phyloP scores from a whole-genome alignment of 768 basidiomycete species.

The Coprinellus micaceus region DNA sequence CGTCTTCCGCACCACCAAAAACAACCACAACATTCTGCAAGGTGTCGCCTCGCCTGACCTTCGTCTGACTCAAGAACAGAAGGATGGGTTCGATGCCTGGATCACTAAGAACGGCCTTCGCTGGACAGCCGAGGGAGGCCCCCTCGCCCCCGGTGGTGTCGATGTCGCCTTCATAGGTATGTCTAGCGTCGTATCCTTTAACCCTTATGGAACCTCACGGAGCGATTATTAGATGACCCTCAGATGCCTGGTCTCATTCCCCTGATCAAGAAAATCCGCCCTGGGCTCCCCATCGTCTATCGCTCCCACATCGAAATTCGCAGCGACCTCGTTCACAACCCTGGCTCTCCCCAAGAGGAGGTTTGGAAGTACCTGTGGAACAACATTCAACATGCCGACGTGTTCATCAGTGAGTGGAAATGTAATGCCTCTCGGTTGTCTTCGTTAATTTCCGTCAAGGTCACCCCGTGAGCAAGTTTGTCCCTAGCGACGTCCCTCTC shows the following conservation, averaged over 20 bases:
- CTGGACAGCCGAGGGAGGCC: constrained; percentile 86
- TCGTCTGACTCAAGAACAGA: constrained; percentile 73
- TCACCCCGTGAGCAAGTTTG: constrained; percentile 93
- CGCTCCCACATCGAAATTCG: constrained; percentile 95
- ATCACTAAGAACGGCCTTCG: constrained; percentile 84
- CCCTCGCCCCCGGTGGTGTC: constrained; percentile 75
- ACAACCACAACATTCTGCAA: constrained; percentile 95
- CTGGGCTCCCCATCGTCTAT: constrained; percentile 86
- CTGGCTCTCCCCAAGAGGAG: constrained; percentile 81
- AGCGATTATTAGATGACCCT: constrained; percentile 59
- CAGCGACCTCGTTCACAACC: constrained; percentile 78
- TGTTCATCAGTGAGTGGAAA: constrained; percentile 74
- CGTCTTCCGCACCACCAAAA: constrained; percentile 91
- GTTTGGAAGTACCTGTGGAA: constrained; percentile 97
- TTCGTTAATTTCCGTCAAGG: constrained; percentile 26
- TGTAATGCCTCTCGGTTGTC: not conserved
- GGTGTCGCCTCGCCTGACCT: constrained; percentile 80
- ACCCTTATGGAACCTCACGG: not conserved
- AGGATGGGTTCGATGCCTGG: constrained; percentile 82
- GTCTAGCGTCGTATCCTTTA: constrained; percentile 10
- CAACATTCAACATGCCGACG: constrained; percentile 83
- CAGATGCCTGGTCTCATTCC: constrained; percentile 95
- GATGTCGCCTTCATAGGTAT: constrained; percentile 87
- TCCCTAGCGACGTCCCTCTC: constrained; percentile 77
- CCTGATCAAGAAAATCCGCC: constrained; percentile 79